Evolutionary conservation across 768 basidiomycete genomes (phyloP).

Genomic region (Udeniomyces megalosporus): DNA sequence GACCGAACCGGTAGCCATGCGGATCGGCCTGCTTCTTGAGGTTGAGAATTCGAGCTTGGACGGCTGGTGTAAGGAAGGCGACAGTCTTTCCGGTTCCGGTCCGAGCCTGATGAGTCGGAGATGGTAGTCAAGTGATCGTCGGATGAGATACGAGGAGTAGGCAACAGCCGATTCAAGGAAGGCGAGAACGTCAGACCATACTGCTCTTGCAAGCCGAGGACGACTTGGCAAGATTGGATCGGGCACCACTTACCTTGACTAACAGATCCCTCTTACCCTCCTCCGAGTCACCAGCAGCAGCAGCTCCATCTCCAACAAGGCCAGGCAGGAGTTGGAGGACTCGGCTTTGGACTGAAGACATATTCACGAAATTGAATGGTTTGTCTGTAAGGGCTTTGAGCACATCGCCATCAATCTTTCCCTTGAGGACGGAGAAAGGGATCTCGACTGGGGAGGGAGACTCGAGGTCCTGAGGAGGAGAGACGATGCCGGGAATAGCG

Average conservation of each 20-base stretch:
- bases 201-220: background rate
- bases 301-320: slow-evolving; percentile 31
- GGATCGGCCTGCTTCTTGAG: slow-evolving; percentile 33
- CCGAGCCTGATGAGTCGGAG: slow-evolving; percentile 40
- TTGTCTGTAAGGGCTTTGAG: slow-evolving; percentile 44
- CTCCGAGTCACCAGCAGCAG: background rate
- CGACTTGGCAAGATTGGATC: background rate
- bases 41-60: slow-evolving; percentile 54
- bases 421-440: slow-evolving; percentile 12
- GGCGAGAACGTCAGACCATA: background rate
- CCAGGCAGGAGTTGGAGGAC: slow-evolving; percentile 62
- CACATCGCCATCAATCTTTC: slow-evolving; percentile 28
- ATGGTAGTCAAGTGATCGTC: background rate
- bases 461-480: background rate
- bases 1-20: slow-evolving; percentile 33
- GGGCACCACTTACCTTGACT: slow-evolving; percentile 35
- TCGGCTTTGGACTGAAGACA: slow-evolving; percentile 68
- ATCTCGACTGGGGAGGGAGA: background rate
- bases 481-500: background rate
- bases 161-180: background rate
- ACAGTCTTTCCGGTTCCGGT: slow-evolving; percentile 83
- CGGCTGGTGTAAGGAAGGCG: slow-evolving; percentile 70
- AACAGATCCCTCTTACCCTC: slow-evolving; percentile 44
- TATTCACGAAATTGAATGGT: slow-evolving; percentile 51
- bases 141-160: background rate